Evolutionary conservation across 768 basidiomycete genomes (phyloP), one percentile per base, ranked within the genome.

Genomic region (Panellus pusillus): DNA sequence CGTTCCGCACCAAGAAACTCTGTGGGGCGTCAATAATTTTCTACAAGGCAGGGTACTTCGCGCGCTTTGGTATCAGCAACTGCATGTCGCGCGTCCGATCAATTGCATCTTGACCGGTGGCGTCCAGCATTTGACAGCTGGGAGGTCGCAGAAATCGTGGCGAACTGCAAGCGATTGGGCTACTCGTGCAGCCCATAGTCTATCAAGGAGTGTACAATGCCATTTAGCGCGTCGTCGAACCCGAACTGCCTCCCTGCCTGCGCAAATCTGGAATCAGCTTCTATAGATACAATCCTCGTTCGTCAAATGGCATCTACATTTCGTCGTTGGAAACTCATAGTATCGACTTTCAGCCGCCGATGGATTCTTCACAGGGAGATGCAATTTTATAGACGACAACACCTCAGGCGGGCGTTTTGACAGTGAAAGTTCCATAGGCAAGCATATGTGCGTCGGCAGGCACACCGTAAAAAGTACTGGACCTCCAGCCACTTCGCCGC

Each of bases 91-190:
- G 47, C 50, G 64, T 66, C n/a, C n/a, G n/a, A n/a, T n/a, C n/a
- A n/a, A 20, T 27, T 41, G 43, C 35, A 15, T 29, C 35, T 20
- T 31, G 18, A 62, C 17, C 14, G 35, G 13, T 31, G 9, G 15
- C 6, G 63, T 41, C 1, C 11, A 17, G 15, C 38, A 52, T 64
- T 40, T 19, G 2, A 1, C 1, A 74, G 82, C 0, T 84, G 81
- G 80, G 82, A 86, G 65, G 81, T 84, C n/a, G 81, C 81, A 4
- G 82, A 84, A 60, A 74, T 85, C n/a, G 78, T 83, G 1, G 72
- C 72, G 0, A 84, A 84, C 36, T 83, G 81, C 66, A 79, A 71
- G 47, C 70, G 70, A 2, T 78, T 81, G 18, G 77, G 77, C 1
- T 84, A 76, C n/a, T n/a, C 55, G 73, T 83, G 6, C 70, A 74